Conservation (phyloP, 257 asterid genomes). For the Nicotiana tomentosiformis region DNA sequence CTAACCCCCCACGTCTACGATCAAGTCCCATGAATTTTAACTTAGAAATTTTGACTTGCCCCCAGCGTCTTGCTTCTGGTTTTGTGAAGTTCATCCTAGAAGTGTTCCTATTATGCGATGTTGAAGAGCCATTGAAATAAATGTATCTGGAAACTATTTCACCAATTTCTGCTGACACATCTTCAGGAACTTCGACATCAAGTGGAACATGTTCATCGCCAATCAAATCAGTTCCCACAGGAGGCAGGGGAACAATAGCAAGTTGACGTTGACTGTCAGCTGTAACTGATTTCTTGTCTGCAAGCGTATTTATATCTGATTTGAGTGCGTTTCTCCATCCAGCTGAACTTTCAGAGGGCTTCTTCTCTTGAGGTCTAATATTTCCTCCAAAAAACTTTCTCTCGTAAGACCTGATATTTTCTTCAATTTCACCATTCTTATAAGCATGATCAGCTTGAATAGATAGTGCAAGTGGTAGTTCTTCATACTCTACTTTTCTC, state of each 20-base stretch:
- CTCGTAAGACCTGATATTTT: slow-evolving; percentile 13
- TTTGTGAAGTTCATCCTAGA: slow-evolving; percentile 30
- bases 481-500: slow-evolving; percentile 27
- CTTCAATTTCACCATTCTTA: slow-evolving; percentile 24
- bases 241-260: slow-evolving; percentile 24
- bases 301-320: slow-evolving; percentile 15
- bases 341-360: slow-evolving; percentile 13
- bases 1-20: slow-evolving; percentile 29
- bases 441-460: slow-evolving; percentile 66
- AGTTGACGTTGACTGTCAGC: slow-evolving; percentile 21
- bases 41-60: slow-evolving; percentile 27
- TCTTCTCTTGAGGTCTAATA: slow-evolving; percentile 13
- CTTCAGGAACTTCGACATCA: slow-evolving; percentile 32
- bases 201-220: slow-evolving; percentile 22
- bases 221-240: slow-evolving; percentile 19
- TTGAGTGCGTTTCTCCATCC: slow-evolving; percentile 16
- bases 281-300: neutral
- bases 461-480: slow-evolving; percentile 50
- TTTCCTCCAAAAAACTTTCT: slow-evolving; percentile 15
- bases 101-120: slow-evolving; percentile 34
- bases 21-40: slow-evolving; percentile 44
- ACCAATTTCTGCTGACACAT: slow-evolving; percentile 32
- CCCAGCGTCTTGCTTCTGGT: slow-evolving; percentile 11
- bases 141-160: slow-evolving; percentile 53
- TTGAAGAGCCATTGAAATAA: slow-evolving; percentile 44